Base-by-base conservation (phyloP, 208 protist genomes). In the Herpetomonas tarakana region DNA sequence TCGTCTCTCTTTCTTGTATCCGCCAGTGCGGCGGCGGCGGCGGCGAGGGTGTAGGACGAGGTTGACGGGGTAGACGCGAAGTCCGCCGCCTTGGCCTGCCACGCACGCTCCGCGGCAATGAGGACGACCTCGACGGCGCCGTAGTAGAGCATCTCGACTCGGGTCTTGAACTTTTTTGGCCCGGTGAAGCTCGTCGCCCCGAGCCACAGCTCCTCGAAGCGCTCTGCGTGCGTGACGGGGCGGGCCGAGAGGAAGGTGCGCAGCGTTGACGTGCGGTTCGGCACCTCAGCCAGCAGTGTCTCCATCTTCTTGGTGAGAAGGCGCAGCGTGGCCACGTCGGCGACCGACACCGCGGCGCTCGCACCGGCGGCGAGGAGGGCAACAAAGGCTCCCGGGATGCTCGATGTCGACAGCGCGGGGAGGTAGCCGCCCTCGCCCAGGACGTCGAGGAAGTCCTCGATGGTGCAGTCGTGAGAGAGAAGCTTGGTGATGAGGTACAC, bases 201-300 rank as follows among this genome's bases (percentile, higher is more conserved):
- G 14, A 92, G 52, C 88, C 88, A 94, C 14, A 94, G 76, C 58
- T 86, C 84, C 24, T 74, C 52, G 67, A 94, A 94, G n/a, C 84
- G 81, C 60, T 90, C 85, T 1, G 76, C 67, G 60, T 94, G 75
- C 21, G 71, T 89, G 53, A 52, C 47, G 4, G 76, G 65, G n/a
- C 44, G 52, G 22, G 69, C 67, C 31, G 71, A 19, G 22, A 92
- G 25, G 66, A 81, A 94, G 11, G 51, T 29, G n/a, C 78, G 78
- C 45, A 92, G 73, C 24, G 76, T n/a, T n/a, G 67, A 81, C n/a
- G 63, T 44, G 6, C 68, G 57, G 26, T 67, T 59, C 14, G 71
- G 69, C 11, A 74, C 65, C 62, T 86, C 81, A 22, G 52, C 68
- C 14, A 88, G 53, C 35, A 94, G 44, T 25, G 72, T 77, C 41